Evolutionary conservation across 2,329 filamentous ascomycete genomes (phyloP).

Genomic region (Penicillium sclerotiorum): DNA sequence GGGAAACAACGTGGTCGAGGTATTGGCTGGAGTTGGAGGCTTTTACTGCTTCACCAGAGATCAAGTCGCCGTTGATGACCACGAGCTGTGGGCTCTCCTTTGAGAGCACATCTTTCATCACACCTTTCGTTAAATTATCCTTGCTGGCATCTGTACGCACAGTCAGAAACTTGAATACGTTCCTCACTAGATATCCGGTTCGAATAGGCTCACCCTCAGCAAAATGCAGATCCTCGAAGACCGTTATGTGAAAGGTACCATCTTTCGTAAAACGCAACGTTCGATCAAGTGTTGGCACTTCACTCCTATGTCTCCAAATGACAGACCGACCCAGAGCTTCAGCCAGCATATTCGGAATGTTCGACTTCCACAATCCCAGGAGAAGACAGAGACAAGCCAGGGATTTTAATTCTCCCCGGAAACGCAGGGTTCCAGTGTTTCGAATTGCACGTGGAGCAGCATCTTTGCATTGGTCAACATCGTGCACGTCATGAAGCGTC

Average conservation of each 20-base stretch:
- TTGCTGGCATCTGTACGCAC: conserved; percentile 33
- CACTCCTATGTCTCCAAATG: not conserved
- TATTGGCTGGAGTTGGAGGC: conserved; percentile 59
- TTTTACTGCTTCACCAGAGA: conserved; percentile 66
- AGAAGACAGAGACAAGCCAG: conserved; percentile 1
- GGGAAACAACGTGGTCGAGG: conserved; percentile 61
- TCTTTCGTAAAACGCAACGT: conserved; percentile 22
- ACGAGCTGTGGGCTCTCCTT: conserved; percentile 62
- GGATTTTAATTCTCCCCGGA: not conserved
- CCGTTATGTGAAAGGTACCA: conserved; percentile 52
- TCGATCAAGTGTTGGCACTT: not conserved
- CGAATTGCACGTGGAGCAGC: not conserved
- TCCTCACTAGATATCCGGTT: conserved; percentile 34
- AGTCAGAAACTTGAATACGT: conserved; percentile 28
- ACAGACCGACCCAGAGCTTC: not conserved
- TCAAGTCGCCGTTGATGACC: conserved; percentile 71
- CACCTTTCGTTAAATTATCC: conserved; percentile 59
- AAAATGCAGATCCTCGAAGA: conserved; percentile 73
- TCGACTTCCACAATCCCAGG: not conserved
- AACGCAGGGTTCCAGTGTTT: not conserved
- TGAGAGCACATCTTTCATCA: conserved; percentile 62
- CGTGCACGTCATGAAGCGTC: not conserved
- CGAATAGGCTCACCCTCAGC: conserved; percentile 63
- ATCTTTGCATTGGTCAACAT: not conserved
- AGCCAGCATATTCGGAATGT: conserved; percentile 1